These are phyloP conservation scores for Stereum hirsutum DNA, from an alignment of 1,284 basidiomycete species.

Conservation along the genomic window DNA sequence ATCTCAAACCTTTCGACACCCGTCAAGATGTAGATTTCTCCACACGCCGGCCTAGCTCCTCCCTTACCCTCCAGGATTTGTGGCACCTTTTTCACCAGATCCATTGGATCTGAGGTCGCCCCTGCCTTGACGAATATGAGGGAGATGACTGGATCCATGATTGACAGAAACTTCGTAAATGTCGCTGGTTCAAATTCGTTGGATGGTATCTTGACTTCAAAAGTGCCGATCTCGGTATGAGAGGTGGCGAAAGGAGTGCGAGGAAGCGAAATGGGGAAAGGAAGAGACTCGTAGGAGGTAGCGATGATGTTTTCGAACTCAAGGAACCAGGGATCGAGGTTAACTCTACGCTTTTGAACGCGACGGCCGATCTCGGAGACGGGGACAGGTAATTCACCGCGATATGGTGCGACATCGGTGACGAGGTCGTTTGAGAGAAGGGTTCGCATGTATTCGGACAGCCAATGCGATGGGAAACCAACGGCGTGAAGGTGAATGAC, in stretches of 20 bases:
- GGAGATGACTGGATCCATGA: constrained; percentile 2
- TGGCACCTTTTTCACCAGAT: no score
- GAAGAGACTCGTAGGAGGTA: constrained; percentile 17
- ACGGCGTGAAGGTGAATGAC: constrained; percentile 26
- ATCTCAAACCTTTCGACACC: no score
- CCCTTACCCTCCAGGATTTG: no score
- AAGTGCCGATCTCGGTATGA: constrained; percentile 19
- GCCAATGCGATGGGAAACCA: constrained; percentile 27
- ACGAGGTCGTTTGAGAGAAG: constrained; percentile 19
- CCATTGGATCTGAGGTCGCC: no score
- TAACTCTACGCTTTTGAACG: constrained; percentile 15
- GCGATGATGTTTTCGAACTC: constrained; percentile 25
- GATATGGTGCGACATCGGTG: constrained; percentile 20
- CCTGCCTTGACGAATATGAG: background rate
- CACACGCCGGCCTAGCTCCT: no score
- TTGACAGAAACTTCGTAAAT: constrained; percentile 17
- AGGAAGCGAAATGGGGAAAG: constrained; percentile 20
- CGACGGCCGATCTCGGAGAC: constrained; percentile 15
- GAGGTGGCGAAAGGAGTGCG: constrained; percentile 9
- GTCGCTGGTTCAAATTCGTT: constrained; percentile 11
- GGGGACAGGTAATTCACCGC: constrained; percentile 20
- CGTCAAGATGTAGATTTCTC: no score
- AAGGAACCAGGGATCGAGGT: constrained; percentile 21
- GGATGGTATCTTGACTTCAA: constrained; percentile 16
- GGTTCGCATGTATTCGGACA: constrained; percentile 23